These are phyloP conservation scores for Boletus rubroflammeus DNA, from an alignment of 768 basidiomycete species.

Conservation along the genomic window DNA sequence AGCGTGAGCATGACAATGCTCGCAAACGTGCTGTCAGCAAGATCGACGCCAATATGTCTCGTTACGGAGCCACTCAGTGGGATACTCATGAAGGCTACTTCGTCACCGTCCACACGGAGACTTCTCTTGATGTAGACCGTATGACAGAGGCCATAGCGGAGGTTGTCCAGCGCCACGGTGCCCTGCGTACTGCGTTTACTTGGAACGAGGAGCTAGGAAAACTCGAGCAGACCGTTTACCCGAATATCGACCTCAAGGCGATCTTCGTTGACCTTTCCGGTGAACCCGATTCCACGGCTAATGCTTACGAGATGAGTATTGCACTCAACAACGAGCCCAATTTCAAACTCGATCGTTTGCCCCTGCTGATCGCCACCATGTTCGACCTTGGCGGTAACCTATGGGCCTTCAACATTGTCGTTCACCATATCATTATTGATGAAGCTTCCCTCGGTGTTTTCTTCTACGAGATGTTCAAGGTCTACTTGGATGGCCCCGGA, in stretches of 20 bases:
- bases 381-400: constrained; percentile 18
- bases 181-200: constrained; percentile 27
- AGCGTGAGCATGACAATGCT: constrained; percentile 29
- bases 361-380: constrained; percentile 25
- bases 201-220: constrained; percentile 31
- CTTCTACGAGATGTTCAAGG: constrained; percentile 29
- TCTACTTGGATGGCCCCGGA: constrained; percentile 26
- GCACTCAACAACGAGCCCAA: constrained; percentile 21
- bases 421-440: constrained; percentile 32
- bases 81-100: constrained; percentile 30
- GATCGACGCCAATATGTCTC: constrained; percentile 31
- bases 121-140: constrained; percentile 24
- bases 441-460: constrained; percentile 29
- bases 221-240: constrained; percentile 30
- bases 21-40: constrained; percentile 27
- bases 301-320: constrained; percentile 32
- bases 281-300: constrained; percentile 22
- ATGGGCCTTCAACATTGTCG: constrained; percentile 30
- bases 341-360: constrained; percentile 26
- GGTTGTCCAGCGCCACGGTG: constrained; percentile 29
- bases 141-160: constrained; percentile 28
- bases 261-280: constrained; percentile 26
- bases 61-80: constrained; percentile 33
- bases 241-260: constrained; percentile 23
- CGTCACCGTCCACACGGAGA: constrained; percentile 19